Conservation (phyloP, 306 rosid species). For the Macrotyloma uniflorum region DNA sequence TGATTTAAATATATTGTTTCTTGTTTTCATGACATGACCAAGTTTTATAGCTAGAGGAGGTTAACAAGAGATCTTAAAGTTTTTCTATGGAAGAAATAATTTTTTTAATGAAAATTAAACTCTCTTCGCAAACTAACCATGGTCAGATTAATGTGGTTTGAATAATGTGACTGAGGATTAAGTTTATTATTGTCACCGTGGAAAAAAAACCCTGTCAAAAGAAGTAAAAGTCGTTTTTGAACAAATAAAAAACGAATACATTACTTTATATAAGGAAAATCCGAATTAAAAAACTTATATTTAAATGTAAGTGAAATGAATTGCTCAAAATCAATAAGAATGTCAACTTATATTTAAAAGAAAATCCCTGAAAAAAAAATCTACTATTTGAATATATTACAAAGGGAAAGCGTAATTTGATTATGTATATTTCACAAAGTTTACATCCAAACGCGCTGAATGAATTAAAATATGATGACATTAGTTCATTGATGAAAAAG, state of each 20-base stretch:
- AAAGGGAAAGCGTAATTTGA: neutral
- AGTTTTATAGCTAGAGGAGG: neutral
- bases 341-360: neutral
- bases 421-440: too few species aligned
- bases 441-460: neutral
- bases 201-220: neutral
- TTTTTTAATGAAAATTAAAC: too few species aligned
- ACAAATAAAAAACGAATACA: neutral
- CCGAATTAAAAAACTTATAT: too few species aligned
- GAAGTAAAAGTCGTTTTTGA: neutral
- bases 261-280: neutral
- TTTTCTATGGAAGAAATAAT: too few species aligned
- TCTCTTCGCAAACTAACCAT: neutral
- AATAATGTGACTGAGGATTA: too few species aligned
- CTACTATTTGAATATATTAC: neutral
- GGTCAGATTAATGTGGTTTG: neutral
- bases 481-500: neutral
- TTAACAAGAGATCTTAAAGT: too few species aligned
- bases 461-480: neutral
- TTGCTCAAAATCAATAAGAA: neutral
- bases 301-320: neutral
- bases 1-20: neutral
- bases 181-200: neutral
- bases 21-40: neutral
- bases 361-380: neutral